Percentiles rank a stretch among this genome's conserved stretches.
Evolutionary conservation across 371 early-diverging fungal species (phyloP).

Genomic region (Lichtheimia ramosa): DNA sequence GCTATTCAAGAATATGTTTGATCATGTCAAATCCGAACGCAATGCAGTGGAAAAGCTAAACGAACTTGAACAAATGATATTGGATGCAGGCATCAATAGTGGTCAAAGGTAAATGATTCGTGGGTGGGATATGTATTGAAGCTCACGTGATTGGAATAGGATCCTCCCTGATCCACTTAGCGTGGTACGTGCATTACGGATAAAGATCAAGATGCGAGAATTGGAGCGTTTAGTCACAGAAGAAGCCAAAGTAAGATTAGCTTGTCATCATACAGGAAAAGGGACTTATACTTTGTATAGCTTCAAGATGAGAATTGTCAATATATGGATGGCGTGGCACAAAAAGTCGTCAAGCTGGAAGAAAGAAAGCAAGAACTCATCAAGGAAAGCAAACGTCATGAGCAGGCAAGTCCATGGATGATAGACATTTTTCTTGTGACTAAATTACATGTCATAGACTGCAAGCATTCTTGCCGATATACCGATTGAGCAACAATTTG

Average conservation of each 20-base stretch:
- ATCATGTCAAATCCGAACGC: background rate
- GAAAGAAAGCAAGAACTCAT: background rate
- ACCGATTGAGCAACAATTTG: too few species aligned
- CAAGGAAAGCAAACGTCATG: background rate
- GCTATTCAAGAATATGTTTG: constrained; percentile 4
- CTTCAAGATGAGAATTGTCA: constrained; percentile 7
- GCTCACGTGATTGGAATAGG: background rate
- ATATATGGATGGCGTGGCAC: constrained; percentile 9
- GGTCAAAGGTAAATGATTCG: background rate
- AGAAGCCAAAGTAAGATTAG: constrained; percentile 9
- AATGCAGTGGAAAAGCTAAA: constrained; percentile 1
- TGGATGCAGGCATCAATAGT: background rate
- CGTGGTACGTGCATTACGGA: constrained; percentile 10
- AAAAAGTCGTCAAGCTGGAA: background rate
- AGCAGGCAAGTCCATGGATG: too few species aligned
- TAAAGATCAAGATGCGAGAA: constrained; percentile 13
- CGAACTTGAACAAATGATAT: background rate
- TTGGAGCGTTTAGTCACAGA: constrained; percentile 3
- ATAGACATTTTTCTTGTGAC: too few species aligned
- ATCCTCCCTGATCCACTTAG: constrained; percentile 8
- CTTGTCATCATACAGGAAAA: background rate
- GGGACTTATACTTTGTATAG: background rate
- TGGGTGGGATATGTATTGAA: background rate
- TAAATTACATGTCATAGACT: too few species aligned
- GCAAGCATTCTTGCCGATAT: too few species aligned